Evolutionary conservation across 441 rosid genomes (phyloP).

Genomic region (Pelargonium cotyledonis): DNA sequence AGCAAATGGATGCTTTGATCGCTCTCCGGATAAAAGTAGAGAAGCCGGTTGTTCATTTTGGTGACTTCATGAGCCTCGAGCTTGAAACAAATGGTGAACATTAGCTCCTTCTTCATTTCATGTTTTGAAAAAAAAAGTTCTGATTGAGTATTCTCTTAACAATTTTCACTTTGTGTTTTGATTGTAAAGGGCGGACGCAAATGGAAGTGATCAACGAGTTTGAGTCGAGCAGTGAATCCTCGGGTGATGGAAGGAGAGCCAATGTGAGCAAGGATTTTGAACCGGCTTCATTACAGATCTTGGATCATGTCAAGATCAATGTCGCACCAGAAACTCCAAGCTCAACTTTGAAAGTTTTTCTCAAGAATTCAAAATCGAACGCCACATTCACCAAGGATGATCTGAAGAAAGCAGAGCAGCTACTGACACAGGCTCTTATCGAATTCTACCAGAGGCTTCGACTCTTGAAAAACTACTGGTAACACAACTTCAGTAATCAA

Average conservation of each 20-base stretch:
- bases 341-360: conserved; percentile 38
- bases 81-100: not conserved
- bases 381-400: conserved; percentile 40
- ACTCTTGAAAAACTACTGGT: conserved; percentile 67
- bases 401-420: conserved; percentile 52
- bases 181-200: conserved; percentile 20
- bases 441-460: conserved; percentile 61
- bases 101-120: not conserved
- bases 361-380: conserved; percentile 30
- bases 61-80: conserved; percentile 10
- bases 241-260: conserved; percentile 18
- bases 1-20: conserved; percentile 70
- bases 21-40: conserved; percentile 67
- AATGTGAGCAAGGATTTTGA: conserved; percentile 16
- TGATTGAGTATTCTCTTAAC: not conserved
- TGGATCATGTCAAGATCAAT: conserved; percentile 59
- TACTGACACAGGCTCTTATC: conserved; percentile 48
- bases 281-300: conserved; percentile 46
- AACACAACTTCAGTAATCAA: conserved; percentile 12
- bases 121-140: not conserved
- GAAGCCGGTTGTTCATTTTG: conserved; percentile 27
- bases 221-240: conserved; percentile 27
- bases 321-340: conserved; percentile 52
- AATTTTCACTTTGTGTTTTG: conserved; percentile 1
- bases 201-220: conserved; percentile 45